Evolutionary conservation across 202 grass and related monocot genomes (phyloP).

Genomic region (Eragrostis tef): DNA sequence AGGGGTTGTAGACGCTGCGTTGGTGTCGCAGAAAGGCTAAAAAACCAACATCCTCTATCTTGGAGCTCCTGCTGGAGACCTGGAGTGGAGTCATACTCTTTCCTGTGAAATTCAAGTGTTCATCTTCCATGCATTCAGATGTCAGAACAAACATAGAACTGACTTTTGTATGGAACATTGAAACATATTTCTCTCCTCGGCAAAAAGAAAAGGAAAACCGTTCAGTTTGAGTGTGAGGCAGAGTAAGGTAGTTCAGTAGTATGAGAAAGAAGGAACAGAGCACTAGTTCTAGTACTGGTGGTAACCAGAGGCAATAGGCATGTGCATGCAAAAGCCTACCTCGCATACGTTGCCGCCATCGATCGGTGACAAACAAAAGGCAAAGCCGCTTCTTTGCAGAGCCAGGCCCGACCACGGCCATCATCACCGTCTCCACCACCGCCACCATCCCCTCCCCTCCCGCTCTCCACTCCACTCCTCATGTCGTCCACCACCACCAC

Average conservation of each 20-base stretch:
- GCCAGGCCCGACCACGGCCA: conserved; percentile 48
- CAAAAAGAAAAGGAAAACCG: not conserved
- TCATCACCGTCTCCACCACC: conserved; percentile 50
- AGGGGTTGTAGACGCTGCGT: conserved; percentile 18
- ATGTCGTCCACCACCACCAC: conserved; percentile 55
- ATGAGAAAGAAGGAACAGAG: not conserved
- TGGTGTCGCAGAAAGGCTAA: conserved; percentile 24
- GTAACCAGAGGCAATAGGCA: conserved; percentile 9
- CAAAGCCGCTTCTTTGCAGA: conserved; percentile 18
- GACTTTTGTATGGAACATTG: not conserved
- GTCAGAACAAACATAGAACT: not conserved
- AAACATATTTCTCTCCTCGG: too few species aligned
- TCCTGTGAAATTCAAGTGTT: not conserved
- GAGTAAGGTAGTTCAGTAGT: not conserved
- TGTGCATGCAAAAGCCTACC: not conserved
- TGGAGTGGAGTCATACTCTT: not conserved
- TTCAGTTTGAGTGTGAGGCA: not conserved
- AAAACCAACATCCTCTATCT: not conserved
- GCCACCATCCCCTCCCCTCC: conserved; percentile 34
- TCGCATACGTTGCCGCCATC: too few species aligned
- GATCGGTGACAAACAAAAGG: not conserved
- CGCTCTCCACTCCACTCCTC: conserved; percentile 42
- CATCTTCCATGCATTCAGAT: not conserved
- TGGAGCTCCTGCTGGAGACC: not conserved
- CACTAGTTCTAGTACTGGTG: not conserved